These are phyloP conservation scores for Suillus variegatus DNA, from an alignment of 768 basidiomycete genomes.

Conservation along the genomic window DNA sequence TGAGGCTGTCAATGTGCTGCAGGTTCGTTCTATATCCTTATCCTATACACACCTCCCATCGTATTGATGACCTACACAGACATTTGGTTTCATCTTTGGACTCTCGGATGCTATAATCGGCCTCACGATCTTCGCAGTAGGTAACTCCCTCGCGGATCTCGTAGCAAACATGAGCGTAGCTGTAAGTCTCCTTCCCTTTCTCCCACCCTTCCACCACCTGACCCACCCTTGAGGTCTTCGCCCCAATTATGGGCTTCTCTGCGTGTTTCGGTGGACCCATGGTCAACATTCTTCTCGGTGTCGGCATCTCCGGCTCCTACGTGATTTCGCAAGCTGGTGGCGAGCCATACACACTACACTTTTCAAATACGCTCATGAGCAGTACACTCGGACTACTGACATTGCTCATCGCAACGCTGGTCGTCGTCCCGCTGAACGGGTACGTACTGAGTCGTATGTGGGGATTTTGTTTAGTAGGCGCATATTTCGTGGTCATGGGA, in stretches of 20 bases:
- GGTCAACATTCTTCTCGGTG: slow-evolving; percentile 88
- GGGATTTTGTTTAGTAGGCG: slow-evolving; percentile 77
- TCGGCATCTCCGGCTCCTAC: slow-evolving; percentile 90
- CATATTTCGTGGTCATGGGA: slow-evolving; percentile 76
- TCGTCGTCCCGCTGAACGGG: slow-evolving; percentile 84
- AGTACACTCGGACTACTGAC: slow-evolving; percentile 80
- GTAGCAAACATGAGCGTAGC: slow-evolving; percentile 98
- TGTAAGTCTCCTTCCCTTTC: slow-evolving; percentile 40
- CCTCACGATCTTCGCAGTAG: slow-evolving; percentile 93
- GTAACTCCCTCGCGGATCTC: slow-evolving; percentile 94
- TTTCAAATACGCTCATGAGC: slow-evolving; percentile 83
- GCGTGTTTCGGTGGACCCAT: slow-evolving; percentile 94
- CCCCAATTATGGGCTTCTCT: slow-evolving; percentile 92
- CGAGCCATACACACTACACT: slow-evolving; percentile 69
- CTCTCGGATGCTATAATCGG: slow-evolving; percentile 97
- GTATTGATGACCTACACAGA: slow-evolving; percentile 45
- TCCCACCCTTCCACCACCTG: not conserved
- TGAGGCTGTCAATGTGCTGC: slow-evolving; percentile 89
- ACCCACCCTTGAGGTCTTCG: slow-evolving; percentile 58
- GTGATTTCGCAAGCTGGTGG: slow-evolving; percentile 62
- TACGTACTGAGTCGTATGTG: slow-evolving; percentile 79
- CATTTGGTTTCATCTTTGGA: slow-evolving; percentile 92
- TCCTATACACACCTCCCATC: slow-evolving; percentile 2
- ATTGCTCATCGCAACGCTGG: slow-evolving; percentile 71
- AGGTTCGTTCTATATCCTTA: slow-evolving; percentile 47